A percentile compares a stretch with the other conserved stretches of the same genome.
Conservation (phyloP, 345 rosid genomes). For the Corymbia maculata region DNA sequence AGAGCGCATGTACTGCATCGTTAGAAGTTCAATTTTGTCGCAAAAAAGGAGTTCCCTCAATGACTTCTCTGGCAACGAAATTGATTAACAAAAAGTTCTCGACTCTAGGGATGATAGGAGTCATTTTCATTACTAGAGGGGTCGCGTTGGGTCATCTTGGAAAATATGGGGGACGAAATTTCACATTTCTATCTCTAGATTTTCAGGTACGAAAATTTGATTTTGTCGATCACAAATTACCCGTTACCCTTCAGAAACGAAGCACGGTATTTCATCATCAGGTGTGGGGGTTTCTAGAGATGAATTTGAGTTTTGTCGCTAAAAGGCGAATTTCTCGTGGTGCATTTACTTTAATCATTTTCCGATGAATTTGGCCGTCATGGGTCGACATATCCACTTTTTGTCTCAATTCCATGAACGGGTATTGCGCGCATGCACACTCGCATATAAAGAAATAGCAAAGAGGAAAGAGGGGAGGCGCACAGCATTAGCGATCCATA, state of each 20-base stretch:
- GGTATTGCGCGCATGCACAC: neutral
- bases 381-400: neutral
- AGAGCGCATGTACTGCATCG: too few relatives aligned
- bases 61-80: neutral
- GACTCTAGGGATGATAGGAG: neutral
- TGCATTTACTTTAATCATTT: neutral
- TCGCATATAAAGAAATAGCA: neutral
- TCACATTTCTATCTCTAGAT: neutral
- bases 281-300: neutral
- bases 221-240: neutral
- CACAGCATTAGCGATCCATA: neutral
- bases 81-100: neutral
- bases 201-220: neutral
- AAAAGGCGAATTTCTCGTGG: neutral
- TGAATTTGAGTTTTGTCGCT: neutral
- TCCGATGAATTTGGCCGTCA: neutral
- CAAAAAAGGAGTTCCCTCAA: neutral
- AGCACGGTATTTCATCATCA: neutral
- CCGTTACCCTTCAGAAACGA: neutral
- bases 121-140: neutral
- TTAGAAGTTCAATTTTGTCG: neutral
- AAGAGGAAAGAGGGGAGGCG: neutral
- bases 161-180: neutral
- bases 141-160: neutral
- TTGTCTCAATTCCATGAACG: neutral